phyloP scores from a whole-genome alignment of 2,329 filamentous ascomycete genomes.

The Rhinocladiella similis region DNA sequence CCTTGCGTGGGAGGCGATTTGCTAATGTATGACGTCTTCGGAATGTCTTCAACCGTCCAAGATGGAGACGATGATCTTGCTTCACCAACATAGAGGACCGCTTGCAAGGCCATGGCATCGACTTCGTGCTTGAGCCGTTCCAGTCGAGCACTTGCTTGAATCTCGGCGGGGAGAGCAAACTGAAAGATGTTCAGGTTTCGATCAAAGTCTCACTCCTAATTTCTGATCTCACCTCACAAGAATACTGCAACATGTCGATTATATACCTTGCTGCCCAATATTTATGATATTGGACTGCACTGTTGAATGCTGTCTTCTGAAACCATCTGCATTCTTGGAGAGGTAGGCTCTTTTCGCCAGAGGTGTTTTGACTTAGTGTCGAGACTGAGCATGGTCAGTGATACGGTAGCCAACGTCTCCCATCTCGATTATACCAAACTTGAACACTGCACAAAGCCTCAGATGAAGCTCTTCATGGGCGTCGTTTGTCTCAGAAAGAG shows the following conservation, averaged over 20 bases:
- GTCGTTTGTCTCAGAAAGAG: constrained; percentile 38
- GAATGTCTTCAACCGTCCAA: constrained; percentile 24
- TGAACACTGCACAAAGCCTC: constrained; percentile 24
- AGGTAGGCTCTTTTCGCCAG: not conserved
- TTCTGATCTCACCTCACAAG: constrained; percentile 9
- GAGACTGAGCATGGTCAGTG: constrained; percentile 8
- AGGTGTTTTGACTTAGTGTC: constrained; percentile 3
- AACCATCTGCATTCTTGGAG: constrained; percentile 26
- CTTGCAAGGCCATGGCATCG: constrained; percentile 19
- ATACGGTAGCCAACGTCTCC: not conserved
- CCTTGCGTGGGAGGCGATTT: constrained; percentile 8
- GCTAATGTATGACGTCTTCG: constrained; percentile 20
- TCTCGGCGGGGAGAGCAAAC: too few relatives aligned
- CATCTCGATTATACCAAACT: constrained; percentile 3
- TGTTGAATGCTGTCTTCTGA: constrained; percentile 19
- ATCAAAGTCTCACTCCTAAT: too few relatives aligned
- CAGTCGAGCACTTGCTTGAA: not conserved
- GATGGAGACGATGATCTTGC: constrained; percentile 14
- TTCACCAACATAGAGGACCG: constrained; percentile 20
- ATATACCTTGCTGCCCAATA: constrained; percentile 22
- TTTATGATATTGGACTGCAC: constrained; percentile 16
- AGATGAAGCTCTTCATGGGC: constrained; percentile 22
- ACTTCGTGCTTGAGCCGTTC: constrained; percentile 8
- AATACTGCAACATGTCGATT: constrained; percentile 27
- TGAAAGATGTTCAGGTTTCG: too few relatives aligned